These are phyloP conservation scores for Pestalotiopsis sp. DNA, from an alignment of 2,329 filamentous ascomycete species.

Conservation along the genomic window DNA sequence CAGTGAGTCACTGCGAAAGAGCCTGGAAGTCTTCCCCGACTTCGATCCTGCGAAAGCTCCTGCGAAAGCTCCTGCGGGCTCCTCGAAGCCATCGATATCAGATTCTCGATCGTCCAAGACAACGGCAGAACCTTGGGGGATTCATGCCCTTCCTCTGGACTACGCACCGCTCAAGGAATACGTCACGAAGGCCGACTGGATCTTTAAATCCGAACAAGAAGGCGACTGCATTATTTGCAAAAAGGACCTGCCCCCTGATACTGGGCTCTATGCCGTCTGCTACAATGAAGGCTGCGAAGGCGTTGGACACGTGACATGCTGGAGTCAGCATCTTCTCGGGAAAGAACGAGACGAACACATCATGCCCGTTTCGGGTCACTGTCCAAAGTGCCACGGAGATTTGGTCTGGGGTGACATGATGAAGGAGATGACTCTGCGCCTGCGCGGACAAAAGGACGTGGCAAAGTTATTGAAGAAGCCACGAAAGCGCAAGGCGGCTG, in stretches of 20 bases:
- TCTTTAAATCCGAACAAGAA: conserved; percentile 57
- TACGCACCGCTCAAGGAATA: conserved; percentile 54
- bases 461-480: conserved; percentile 64
- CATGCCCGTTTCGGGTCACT: conserved; percentile 68
- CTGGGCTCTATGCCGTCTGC: conserved; percentile 59
- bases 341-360: conserved; percentile 41
- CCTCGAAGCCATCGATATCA: conserved; percentile 12
- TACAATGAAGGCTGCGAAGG: conserved; percentile 53
- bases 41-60: conserved; percentile 35
- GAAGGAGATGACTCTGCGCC: conserved; percentile 76
- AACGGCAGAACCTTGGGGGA: conserved; percentile 38
- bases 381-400: conserved; percentile 65
- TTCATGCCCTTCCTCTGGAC: conserved; percentile 55
- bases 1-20: conserved; percentile 44
- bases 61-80: not conserved
- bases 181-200: conserved; percentile 53
- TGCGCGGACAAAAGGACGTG: conserved; percentile 69
- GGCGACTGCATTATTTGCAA: conserved; percentile 56
- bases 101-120: conserved; percentile 8
- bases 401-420: conserved; percentile 77
- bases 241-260: conserved; percentile 41
- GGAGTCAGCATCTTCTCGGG: conserved; percentile 52
- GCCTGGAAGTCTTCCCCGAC: conserved; percentile 58
- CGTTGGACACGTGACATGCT: conserved; percentile 61
- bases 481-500: conserved; percentile 27